phyloP scores from a whole-genome alignment of 306 rosid genomes.

The Canavalia gladiata region DNA sequence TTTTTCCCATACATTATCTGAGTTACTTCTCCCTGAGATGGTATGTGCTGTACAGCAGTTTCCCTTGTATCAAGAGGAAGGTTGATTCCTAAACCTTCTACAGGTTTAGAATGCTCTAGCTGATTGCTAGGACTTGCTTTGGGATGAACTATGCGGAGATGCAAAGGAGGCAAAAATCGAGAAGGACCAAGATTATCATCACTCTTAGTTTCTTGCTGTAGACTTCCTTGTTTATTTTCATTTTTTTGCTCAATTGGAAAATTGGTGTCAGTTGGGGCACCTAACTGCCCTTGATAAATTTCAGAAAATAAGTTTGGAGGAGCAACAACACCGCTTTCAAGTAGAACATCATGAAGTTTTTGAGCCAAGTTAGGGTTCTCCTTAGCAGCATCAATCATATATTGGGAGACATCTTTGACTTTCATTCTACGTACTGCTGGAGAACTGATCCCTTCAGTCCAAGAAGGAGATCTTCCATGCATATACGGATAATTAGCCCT shows the following conservation, averaged over 20 bases:
- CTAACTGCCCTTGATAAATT: constrained; percentile 70
- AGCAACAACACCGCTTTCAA: constrained; percentile 96
- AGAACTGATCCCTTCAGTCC: constrained; percentile 98
- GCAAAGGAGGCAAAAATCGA: constrained; percentile 80
- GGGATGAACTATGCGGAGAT: constrained; percentile 59
- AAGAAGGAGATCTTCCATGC: constrained; percentile 93
- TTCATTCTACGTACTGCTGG: constrained; percentile 91
- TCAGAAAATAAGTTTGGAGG: constrained; percentile 91
- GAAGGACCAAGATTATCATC: constrained; percentile 53
- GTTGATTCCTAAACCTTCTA: constrained; percentile 68
- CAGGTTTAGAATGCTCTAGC: constrained; percentile 61
- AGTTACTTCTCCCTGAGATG: constrained; percentile 62
- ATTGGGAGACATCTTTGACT: constrained; percentile 94
- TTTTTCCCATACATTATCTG: constrained; percentile 73
- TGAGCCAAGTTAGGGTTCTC: constrained; percentile 96
- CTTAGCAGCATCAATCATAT: constrained; percentile 98
- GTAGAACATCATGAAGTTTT: constrained; percentile 92
- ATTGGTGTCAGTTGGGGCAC: constrained; percentile 58
- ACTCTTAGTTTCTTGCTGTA: constrained; percentile 51
- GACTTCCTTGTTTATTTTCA: constrained; percentile 54
- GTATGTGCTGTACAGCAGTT: constrained; percentile 55
- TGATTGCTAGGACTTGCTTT: constrained; percentile 68
- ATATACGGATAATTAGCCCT: constrained; percentile 66
- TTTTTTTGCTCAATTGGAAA: constrained; percentile 58
- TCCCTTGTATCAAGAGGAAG: constrained; percentile 65